phyloP scores from a whole-genome alignment of 805 yeast species.

The Teunomyces gatunensis region DNA sequence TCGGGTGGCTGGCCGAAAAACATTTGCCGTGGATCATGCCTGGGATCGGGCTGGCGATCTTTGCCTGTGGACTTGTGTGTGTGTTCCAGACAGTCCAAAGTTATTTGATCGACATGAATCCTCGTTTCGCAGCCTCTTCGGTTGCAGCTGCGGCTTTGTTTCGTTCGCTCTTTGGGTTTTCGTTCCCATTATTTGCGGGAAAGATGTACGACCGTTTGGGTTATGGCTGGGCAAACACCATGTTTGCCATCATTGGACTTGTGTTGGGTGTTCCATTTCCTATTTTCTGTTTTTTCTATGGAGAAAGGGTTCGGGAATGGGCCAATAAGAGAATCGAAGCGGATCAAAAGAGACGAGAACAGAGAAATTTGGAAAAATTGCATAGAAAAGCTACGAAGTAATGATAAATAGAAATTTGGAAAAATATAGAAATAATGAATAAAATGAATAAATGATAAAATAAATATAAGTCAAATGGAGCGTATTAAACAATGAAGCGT shows the following conservation, averaged over 20 bases:
- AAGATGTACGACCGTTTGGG: slow-evolving; percentile 56
- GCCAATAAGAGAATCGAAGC: slow-evolving; percentile 50
- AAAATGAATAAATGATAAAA: neutral
- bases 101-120: slow-evolving; percentile 70
- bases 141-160: slow-evolving; percentile 67
- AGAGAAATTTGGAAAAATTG: slow-evolving; percentile 37
- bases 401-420: neutral
- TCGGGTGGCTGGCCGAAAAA: slow-evolving; percentile 68
- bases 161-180: slow-evolving; percentile 65
- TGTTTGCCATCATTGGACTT: slow-evolving; percentile 57
- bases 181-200: slow-evolving; percentile 64
- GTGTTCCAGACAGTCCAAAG: slow-evolving; percentile 68
- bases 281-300: slow-evolving; percentile 51
- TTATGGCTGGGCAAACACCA: slow-evolving; percentile 70
- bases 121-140: slow-evolving; percentile 65
- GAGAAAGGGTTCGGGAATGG: slow-evolving; percentile 58
- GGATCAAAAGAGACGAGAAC: slow-evolving; percentile 46
- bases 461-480: no score
- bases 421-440: neutral
- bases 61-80: slow-evolving; percentile 57
- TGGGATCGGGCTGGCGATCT: slow-evolving; percentile 55
- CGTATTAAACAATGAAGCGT: neutral
- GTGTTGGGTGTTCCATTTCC: slow-evolving; percentile 70
- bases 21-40: slow-evolving; percentile 63
- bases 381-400: slow-evolving; percentile 13